Evolutionary conservation across 2,329 filamentous ascomycete genomes (phyloP).

Genomic region (Proliferodiscus dingleyae): DNA sequence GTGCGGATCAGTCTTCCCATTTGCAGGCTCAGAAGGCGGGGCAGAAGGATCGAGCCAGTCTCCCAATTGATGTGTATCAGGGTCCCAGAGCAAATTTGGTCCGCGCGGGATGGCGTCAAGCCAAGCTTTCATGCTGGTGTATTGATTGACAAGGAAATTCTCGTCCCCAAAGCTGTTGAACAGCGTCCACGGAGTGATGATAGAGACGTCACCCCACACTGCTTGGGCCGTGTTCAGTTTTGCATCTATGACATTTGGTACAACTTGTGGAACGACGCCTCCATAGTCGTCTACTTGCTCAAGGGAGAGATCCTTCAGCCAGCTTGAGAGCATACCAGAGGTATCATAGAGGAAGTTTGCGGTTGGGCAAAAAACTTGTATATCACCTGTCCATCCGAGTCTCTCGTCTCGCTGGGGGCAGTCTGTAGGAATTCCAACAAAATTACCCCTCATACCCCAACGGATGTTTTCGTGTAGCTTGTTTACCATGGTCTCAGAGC

Average conservation of each 20-base stretch:
- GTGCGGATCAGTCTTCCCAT: conserved; percentile 36
- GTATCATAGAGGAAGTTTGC: conserved; percentile 39
- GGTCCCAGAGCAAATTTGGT: conserved; percentile 37
- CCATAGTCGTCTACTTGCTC: conserved; percentile 31
- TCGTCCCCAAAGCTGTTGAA: conserved; percentile 37
- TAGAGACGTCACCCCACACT: conserved; percentile 40
- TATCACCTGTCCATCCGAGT: conserved; percentile 45
- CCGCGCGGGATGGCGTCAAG: conserved; percentile 35
- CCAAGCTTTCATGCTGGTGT: conserved; percentile 38
- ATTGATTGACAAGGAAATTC: conserved; percentile 35
- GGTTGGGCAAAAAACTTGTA: conserved; percentile 40
- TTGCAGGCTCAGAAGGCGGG: conserved; percentile 36
- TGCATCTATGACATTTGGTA: conserved; percentile 16
- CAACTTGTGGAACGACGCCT: conserved; percentile 16
- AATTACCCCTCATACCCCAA: conserved; percentile 45
- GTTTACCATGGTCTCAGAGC: conserved; percentile 35
- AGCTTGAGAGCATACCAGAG: conserved; percentile 31
- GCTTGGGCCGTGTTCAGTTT: conserved; percentile 18
- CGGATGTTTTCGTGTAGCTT: conserved; percentile 41
- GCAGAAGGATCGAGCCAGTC: conserved; percentile 47
- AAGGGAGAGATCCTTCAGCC: conserved; percentile 34
- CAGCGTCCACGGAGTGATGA: conserved; percentile 38
- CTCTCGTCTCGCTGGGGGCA: conserved; percentile 46
- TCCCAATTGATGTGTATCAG: conserved; percentile 35
- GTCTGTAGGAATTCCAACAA: conserved; percentile 42